phyloP scores from a whole-genome alignment of 331 rosid genomes.

The Pyrus hybrid region DNA sequence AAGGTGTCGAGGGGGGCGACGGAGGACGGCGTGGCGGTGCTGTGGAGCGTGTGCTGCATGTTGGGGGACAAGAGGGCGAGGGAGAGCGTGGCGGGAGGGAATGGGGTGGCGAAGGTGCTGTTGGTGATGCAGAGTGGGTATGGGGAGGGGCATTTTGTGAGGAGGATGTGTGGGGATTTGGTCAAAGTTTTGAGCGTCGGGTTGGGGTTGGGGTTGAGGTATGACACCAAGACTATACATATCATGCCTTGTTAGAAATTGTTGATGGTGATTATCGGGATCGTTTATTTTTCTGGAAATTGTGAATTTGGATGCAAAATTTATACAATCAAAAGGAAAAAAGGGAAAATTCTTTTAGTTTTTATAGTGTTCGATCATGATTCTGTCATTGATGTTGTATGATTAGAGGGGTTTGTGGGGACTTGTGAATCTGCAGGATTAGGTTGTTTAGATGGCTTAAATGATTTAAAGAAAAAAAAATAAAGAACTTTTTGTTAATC shows the following conservation, averaged over 20 bases:
- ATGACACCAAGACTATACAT: slow-evolving; percentile 40
- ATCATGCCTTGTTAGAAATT: slow-evolving; percentile 31
- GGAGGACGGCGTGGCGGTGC: slow-evolving; percentile 42
- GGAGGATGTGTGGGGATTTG: slow-evolving; percentile 42
- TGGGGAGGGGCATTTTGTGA: slow-evolving; percentile 32
- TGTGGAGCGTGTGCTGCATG: slow-evolving; percentile 46
- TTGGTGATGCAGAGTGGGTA: slow-evolving; percentile 48
- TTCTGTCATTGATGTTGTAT: neutral
- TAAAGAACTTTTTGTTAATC: neutral
- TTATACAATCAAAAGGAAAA: neutral
- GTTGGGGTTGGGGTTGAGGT: slow-evolving; percentile 15
- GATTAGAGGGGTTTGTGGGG: neutral
- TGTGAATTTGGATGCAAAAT: neutral
- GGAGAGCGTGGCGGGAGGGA: slow-evolving; percentile 32
- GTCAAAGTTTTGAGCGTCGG: slow-evolving; percentile 34
- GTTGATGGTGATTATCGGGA: neutral
- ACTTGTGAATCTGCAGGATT: neutral
- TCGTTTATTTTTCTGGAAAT: neutral
- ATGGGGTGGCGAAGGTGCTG: slow-evolving; percentile 41
- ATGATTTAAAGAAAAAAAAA: neutral
- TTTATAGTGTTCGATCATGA: neutral
- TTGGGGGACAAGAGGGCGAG: slow-evolving; percentile 27
- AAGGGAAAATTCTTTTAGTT: neutral
- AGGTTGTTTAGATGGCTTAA: neutral
- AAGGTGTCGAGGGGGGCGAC: slow-evolving; percentile 31